Evolutionary conservation across 106 monocot species (phyloP), one percentile per base, ranked within the genome.

Genomic region (Triglochin maritima): DNA sequence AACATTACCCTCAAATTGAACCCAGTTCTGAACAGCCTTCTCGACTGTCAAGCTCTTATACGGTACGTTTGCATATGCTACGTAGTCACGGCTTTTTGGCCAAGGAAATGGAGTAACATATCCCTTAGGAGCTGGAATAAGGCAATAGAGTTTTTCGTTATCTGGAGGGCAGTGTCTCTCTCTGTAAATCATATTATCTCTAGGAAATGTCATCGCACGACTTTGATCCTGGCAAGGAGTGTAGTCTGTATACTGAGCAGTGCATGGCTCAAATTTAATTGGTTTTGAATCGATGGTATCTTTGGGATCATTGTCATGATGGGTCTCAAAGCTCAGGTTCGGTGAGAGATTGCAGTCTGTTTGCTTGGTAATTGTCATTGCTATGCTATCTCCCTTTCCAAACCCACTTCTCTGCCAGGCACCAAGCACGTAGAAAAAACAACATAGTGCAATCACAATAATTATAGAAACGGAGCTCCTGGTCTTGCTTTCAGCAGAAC

Each of bases 21-120:
- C 71, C 77, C 77, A 78, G 17, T 78, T 78, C 71, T 78, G 77
- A 16, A 78, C 71, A 51, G 77, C 77, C 47, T 78, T 78, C 49
- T 78, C 77, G 50, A 78, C 77, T 7, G 77, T 78, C 66, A 78
- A 72, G 53, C 77, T 78, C 49, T 78, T 78, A 44, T 78, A 78
- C 4, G 77, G 77, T 4, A 66, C 71, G 61, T 78, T 78, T 17
- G 77, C 77, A 55, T 71, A 78, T 5, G 77, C 65, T 43, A 78
- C 77, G 54, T 71, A 78, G n/a, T 78, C 77, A 60, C 77, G 71
- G 47, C 77, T 78, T 64, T 78, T 78, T 50, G 77, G 77, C 77
- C 77, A 78, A 12, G 65, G 77, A 50, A 78, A 78, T 44, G 77
- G 77, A 5, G 77, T 66, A 12, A 72, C 71, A 66, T 78, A 78